Conservation (phyloP, 805 yeast genomes). For the Phaffomyces opuntiae region DNA sequence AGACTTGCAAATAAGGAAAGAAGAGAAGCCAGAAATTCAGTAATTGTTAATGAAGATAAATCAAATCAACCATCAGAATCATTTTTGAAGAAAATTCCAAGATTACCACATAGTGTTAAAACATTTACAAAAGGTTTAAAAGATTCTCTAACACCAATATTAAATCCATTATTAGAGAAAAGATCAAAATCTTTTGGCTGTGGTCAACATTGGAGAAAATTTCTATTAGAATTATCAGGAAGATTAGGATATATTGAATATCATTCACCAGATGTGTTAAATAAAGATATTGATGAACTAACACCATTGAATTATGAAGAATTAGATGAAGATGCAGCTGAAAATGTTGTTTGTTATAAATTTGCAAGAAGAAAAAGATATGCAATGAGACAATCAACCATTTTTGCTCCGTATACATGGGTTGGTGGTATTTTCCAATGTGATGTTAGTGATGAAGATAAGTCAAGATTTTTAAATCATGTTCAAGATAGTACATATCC, state of each 20-base stretch:
- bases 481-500: conserved; percentile 8
- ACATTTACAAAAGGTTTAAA: not conserved
- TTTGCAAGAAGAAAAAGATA: conserved; percentile 53
- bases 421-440: conserved; percentile 62
- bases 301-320: conserved; percentile 8
- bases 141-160: no score
- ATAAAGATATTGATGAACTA: conserved; percentile 12
- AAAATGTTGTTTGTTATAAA: conserved; percentile 40
- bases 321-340: conserved; percentile 11
- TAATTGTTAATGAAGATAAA: not conserved
- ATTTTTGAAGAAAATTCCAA: not conserved
- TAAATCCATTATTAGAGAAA: not conserved
- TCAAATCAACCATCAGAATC: not conserved
- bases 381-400: conserved; percentile 35
- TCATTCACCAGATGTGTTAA: conserved; percentile 4
- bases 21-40: not conserved
- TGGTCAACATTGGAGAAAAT: conserved; percentile 2
- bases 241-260: conserved; percentile 15
- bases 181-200: not conserved
- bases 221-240: conserved; percentile 1
- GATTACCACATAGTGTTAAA: conserved; percentile 1
- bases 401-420: conserved; percentile 49
- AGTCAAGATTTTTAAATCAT: conserved; percentile 18
- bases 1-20: conserved; percentile 1
- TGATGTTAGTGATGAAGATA: conserved; percentile 27